Base-by-base conservation (phyloP, 495 filamentous ascomycete species). In the Penicillium desertorum region DNA sequence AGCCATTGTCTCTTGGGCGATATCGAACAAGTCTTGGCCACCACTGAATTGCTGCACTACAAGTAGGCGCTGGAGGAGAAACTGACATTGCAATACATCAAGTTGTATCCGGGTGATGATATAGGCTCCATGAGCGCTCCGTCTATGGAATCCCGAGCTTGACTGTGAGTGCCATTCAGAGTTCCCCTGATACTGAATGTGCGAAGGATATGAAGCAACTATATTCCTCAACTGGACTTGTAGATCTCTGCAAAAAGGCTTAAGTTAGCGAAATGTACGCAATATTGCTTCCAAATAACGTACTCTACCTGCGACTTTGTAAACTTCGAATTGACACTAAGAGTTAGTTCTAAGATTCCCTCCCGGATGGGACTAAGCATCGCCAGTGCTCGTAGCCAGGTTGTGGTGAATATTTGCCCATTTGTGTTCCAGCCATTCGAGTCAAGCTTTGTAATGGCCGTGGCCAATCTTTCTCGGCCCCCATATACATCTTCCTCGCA, bases 11-110 rank as follows among this genome's bases (percentile, higher is more conserved):
- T 45, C 44, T 16, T 45, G n/a, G 12, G 44, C 44, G 22, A 45
- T 45, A 27, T 45, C 20, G 12, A 45, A 45, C 44, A 45, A 45
- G 12, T 22, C 44, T 45, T 45, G 44, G 22, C 44, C 44, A 45
- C 19, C 44, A 27, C 19, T 25, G 44, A 45, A 25, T 6, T 25
- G 20, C 22, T 11, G 44, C 16, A 22, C 27, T 7, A 45, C 44
- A 45, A 45, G 36, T 39, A 39, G 36, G 16, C 36, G 36, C 36
- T 39, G 36, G 36, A 39, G 14, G 16, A 39, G 36, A 6, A 39
- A 39, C 16, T 39, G 36, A n/a, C 36, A 39, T 39, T 39, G 36
- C 36, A 39, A 39, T 39, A 39, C 36, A n/a, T 39, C 36, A n/a
- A 39, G 36, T 8, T 17, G 36, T 39, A 39, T 39, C 16, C 36